Evolutionary conservation across 371 early-diverging fungal species (phyloP), one percentile per base, ranked within the genome.

Genomic region (Lichtheimia ramosa): DNA sequence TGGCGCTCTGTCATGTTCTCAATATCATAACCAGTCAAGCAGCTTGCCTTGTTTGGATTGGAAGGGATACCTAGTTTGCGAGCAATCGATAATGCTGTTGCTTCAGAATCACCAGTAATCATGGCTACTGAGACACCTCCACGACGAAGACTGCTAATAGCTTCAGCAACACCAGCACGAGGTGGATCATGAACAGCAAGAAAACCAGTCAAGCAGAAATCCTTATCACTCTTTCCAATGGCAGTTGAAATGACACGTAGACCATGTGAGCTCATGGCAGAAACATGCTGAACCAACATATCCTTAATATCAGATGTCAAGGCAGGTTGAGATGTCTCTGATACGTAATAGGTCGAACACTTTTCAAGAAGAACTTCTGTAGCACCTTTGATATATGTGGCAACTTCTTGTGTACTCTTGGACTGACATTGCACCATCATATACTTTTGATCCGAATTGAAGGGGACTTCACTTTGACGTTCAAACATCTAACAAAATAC

Each of bases 21-120:
- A 51, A 93, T 77, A 57, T 90, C 90, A 8, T 77, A 62, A 2
- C 93, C 94, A 8, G 92, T 90, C 65, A 92, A 54, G 56, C 84
- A 83, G 50, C 77, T 79, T 15, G 73, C 73, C 28, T 79, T 70
- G 39, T 73, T 56, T n/a, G 75, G 62, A 43, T 82, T 85, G 4
- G 83, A 67, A 4, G 89, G 89, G 34, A 92, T 91, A 48, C 91
- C 87, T 21, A 93, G 74, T 56, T 85, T 84, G 27, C 83, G 82
- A 3, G 93, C 92, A 72, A 95, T 95, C 0, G 92, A 85, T 23
- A 82, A 63, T 0, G 94, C 93, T 3, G 93, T 93, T 1, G 84
- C 89, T 57, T 88, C 92, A 8, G 92, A 88, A 74, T 96, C 95
- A 58, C 95, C 96, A 2, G 95, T 95, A 46, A 95, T 92, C 93